Conservation (phyloP, 192 early-diverging fungal genomes). For the Diversispora epigaea region DNA sequence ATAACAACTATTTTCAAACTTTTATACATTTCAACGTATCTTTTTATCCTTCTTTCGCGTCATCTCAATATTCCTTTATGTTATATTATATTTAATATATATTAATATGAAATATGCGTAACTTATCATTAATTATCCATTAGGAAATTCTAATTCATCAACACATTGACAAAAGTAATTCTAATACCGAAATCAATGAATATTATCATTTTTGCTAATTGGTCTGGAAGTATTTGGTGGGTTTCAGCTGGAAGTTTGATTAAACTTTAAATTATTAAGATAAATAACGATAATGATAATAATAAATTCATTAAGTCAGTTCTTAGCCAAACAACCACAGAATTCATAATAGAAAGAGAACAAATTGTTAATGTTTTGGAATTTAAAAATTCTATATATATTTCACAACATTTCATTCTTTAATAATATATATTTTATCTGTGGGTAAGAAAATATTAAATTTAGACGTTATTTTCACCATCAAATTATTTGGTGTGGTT, state of each 20-base stretch:
- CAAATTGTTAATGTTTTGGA: not conserved
- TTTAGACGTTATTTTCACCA: conserved; percentile 86
- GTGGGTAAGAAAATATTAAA: conserved; percentile 62
- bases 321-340: too few relatives aligned
- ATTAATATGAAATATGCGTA: conserved; percentile 42
- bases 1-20: conserved; percentile 34
- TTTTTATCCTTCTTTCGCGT: conserved; percentile 64
- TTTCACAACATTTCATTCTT: conserved; percentile 40
- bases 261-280: conserved; percentile 26
- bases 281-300: too few relatives aligned
- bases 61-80: conserved; percentile 58
- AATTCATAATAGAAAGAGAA: not conserved
- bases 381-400: conserved; percentile 31
- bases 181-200: conserved; percentile 67
- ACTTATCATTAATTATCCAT: conserved; percentile 61
- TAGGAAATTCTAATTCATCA: conserved; percentile 76
- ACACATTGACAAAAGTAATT: conserved; percentile 75
- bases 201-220: conserved; percentile 72
- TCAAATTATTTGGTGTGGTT: conserved; percentile 65
- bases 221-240: conserved; percentile 74
- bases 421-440: conserved; percentile 55
- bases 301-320: too few relatives aligned
- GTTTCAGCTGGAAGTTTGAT: conserved; percentile 44
- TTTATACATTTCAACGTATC: conserved; percentile 45
- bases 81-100: conserved; percentile 56